Conservation (phyloP, 2,329 filamentous ascomycete species). For the Arthrinium phaeospermum region DNA sequence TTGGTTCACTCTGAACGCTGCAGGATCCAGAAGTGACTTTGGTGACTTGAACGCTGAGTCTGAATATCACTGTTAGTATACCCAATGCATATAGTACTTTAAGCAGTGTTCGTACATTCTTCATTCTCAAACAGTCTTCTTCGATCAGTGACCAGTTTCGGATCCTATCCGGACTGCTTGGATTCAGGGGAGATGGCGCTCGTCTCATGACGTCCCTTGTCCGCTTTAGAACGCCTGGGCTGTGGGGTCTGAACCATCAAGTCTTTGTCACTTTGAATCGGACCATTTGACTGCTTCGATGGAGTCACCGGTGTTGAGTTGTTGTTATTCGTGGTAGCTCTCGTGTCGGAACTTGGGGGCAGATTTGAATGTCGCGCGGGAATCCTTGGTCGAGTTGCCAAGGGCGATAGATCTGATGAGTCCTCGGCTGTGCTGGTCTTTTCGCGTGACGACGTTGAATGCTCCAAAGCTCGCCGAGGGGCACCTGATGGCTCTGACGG, state of each 20-base stretch:
- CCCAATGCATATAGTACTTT: neutral
- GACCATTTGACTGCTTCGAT: neutral
- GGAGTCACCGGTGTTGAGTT: neutral
- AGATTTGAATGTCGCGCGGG: constrained; percentile 7
- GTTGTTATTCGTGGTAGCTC: neutral
- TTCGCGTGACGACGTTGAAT: constrained; percentile 1
- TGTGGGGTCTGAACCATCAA: neutral
- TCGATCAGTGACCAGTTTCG: constrained; percentile 36
- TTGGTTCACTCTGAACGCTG: constrained; percentile 15
- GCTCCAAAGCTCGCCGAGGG: neutral
- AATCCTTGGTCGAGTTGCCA: constrained; percentile 16
- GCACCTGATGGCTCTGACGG: neutral
- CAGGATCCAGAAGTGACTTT: constrained; percentile 19
- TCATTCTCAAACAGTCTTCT: constrained; percentile 40
- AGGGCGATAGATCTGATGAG: neutral
- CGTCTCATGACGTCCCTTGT: constrained; percentile 19
- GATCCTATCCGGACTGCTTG: constrained; percentile 35
- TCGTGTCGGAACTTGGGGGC: neutral
- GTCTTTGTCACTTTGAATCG: neutral
- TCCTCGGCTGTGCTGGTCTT: neutral
- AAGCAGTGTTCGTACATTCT: constrained; percentile 29
- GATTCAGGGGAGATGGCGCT: constrained; percentile 25
- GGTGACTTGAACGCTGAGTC: constrained; percentile 25
- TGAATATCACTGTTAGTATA: constrained; percentile 20
- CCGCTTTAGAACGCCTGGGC: constrained; percentile 16